A percentile compares a stretch with the other conserved stretches of the same genome.
Conservation (phyloP, 306 rosid species). For the Castanospermum australe region DNA sequence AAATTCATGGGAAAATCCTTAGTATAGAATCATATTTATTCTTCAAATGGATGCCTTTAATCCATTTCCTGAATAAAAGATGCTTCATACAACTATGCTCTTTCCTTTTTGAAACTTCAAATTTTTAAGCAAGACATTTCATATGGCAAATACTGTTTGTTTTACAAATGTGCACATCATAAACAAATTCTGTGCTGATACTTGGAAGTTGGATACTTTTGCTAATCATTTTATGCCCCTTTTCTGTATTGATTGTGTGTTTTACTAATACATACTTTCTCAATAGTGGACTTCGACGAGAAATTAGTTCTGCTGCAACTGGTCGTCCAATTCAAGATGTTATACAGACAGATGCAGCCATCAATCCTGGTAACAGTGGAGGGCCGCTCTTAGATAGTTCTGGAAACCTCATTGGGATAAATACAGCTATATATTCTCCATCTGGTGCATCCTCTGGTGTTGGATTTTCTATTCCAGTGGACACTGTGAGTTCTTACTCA, state of each 20-base stretch:
- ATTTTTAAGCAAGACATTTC: not conserved
- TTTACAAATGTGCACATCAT: not conserved
- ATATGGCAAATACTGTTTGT: not conserved
- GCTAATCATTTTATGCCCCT: not conserved
- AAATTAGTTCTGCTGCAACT: conserved; percentile 98
- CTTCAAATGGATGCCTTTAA: not conserved
- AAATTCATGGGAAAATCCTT: not conserved
- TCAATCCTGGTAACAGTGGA: conserved; percentile 98
- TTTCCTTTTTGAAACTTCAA: not conserved
- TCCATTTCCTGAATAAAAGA: not conserved
- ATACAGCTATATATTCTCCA: conserved; percentile 97
- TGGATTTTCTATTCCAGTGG: conserved; percentile 98
- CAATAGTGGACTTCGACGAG: conserved; percentile 91
- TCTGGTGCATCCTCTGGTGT: conserved; percentile 98
- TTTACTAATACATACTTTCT: conserved; percentile 26
- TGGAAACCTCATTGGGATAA: conserved; percentile 93
- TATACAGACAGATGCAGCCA: conserved; percentile 99
- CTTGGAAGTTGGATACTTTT: conserved; percentile 4
- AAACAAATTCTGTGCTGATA: not conserved
- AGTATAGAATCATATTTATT: not conserved
- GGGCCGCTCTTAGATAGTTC: conserved; percentile 99
- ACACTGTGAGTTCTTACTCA: conserved; percentile 68
- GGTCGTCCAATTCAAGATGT: conserved; percentile 99
- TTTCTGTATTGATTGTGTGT: not conserved
- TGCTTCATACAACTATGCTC: not conserved